Percentiles rank a stretch among this genome's conserved stretches.
phyloP scores from a whole-genome alignment of 495 filamentous ascomycete genomes.

The Astrocystis sublimbata region DNA sequence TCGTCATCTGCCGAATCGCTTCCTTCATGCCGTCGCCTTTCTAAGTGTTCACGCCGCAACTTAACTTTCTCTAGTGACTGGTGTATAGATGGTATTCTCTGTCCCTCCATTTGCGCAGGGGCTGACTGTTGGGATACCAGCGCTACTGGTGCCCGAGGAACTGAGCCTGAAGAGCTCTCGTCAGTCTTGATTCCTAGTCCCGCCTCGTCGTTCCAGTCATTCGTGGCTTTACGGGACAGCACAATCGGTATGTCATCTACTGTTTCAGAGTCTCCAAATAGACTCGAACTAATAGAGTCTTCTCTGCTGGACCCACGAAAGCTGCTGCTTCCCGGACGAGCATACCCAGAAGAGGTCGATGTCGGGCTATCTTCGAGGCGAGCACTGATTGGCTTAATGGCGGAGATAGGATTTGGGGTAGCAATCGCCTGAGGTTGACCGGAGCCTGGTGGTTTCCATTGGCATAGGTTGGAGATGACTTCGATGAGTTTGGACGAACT shows the following conservation, averaged over 20 bases:
- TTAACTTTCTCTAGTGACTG: conserved; percentile 77
- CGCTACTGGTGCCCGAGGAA: conserved; percentile 46
- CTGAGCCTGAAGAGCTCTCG: conserved; percentile 35
- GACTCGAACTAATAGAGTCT: conserved; percentile 82
- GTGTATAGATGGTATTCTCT: conserved; percentile 55
- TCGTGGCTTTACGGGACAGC: conserved; percentile 64
- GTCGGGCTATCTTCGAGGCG: conserved; percentile 79
- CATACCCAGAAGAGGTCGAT: conserved; percentile 77
- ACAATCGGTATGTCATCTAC: conserved; percentile 78
- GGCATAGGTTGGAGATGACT: conserved; percentile 78
- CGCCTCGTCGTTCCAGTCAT: conserved; percentile 68
- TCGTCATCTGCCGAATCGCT: conserved; percentile 90
- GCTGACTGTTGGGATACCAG: conserved; percentile 67
- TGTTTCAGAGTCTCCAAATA: conserved; percentile 82
- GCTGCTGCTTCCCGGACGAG: conserved; percentile 64
- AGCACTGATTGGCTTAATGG: conserved; percentile 60
- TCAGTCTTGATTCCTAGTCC: conserved; percentile 71
- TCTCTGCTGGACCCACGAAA: conserved; percentile 76
- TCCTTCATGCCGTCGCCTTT: conserved; percentile 73
- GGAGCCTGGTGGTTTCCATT: conserved; percentile 80
- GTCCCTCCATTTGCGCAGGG: conserved; percentile 61
- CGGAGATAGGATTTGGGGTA: conserved; percentile 58
- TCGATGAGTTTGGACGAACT: conserved; percentile 86
- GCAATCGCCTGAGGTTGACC: conserved; percentile 46
- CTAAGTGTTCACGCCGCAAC: conserved; percentile 73